Base-by-base conservation (phyloP, 78 protist species). In the Acrasis kona region DNA sequence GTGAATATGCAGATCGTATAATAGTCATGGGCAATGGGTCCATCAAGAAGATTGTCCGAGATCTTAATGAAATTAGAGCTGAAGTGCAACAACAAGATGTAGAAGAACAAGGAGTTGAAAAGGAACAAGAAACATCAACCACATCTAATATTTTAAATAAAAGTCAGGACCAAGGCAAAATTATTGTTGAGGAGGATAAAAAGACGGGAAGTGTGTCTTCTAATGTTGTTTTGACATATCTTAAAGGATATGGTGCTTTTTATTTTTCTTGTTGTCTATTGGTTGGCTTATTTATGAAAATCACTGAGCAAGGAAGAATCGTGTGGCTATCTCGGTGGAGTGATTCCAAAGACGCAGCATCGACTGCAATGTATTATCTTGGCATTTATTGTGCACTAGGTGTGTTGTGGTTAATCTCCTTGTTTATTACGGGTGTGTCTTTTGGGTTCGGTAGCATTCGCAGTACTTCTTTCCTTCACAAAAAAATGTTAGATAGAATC, bases 21-120 rank as follows among this genome's bases (percentile, higher is more conserved):
- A 8, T 81, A 35, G 40, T 81, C 30, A 12, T 88, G 69, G 39
- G 84, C 31, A 85, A 90, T 67, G 96, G 96, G 36, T n/a, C 34
- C 19, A 50, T 50, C 19, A 50, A 50, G 19, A 50, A 50, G 19
- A 50, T 50, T 50, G 61, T n/a, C 19, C 34, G 19, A 50, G 19
- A 50, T 50, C 19, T 50, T 50, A 19, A 50, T n/a, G 19, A 50
- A 50, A n/a, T 50, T n/a, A 50, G 19, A 19, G 19, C 19, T 50
- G 61, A 50, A 50, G n/a, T n/a, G n/a, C n/a, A n/a, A n/a, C n/a
- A n/a, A n/a, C n/a, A n/a, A n/a, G n/a, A n/a, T n/a, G 19, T 19
- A 50, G 61, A 50, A 50, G 61, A 50, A 50, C 34, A 50, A 50
- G 61, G 19, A 50, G 61, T 50, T 50, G 19, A 19, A 50, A 50